These are phyloP conservation scores for Populus euphratica DNA, from an alignment of 345 rosid genomes.

Conservation along the genomic window DNA sequence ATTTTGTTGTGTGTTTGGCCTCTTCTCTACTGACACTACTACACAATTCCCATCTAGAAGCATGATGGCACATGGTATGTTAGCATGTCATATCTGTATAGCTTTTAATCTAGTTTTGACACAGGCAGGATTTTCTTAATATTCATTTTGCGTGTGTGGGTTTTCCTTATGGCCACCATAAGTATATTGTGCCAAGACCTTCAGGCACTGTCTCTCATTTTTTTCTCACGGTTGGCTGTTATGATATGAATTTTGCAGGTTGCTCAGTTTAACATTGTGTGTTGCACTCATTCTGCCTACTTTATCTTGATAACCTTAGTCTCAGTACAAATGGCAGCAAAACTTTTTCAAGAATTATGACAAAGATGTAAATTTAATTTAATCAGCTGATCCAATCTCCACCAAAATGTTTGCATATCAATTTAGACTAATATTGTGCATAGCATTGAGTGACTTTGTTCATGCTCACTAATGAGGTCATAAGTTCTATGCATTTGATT, in stretches of 20 bases:
- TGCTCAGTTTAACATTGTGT: not conserved
- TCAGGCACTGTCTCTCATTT: not conserved
- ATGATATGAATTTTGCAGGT: not conserved
- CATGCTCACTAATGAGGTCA: not conserved
- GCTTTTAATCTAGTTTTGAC: no score
- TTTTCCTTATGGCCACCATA: not conserved
- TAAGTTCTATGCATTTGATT: no score
- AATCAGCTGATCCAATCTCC: not conserved
- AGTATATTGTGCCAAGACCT: not conserved
- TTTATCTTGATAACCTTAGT: not conserved
- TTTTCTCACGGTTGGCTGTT: not conserved
- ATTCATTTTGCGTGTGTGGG: not conserved
- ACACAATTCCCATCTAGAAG: no score
- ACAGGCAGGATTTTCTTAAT: no score
- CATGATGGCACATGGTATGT: no score
- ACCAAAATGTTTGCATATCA: not conserved
- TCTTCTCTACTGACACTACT: not conserved
- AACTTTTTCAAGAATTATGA: not conserved
- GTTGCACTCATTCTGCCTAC: not conserved
- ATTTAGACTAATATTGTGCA: not conserved
- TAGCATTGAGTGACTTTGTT: not conserved
- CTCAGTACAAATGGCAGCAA: not conserved
- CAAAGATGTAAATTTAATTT: not conserved
- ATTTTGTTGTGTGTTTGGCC: not conserved
- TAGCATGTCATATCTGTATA: no score